Conservation (phyloP, 192 early-diverging fungal genomes). For the Physocladia obscura region DNA sequence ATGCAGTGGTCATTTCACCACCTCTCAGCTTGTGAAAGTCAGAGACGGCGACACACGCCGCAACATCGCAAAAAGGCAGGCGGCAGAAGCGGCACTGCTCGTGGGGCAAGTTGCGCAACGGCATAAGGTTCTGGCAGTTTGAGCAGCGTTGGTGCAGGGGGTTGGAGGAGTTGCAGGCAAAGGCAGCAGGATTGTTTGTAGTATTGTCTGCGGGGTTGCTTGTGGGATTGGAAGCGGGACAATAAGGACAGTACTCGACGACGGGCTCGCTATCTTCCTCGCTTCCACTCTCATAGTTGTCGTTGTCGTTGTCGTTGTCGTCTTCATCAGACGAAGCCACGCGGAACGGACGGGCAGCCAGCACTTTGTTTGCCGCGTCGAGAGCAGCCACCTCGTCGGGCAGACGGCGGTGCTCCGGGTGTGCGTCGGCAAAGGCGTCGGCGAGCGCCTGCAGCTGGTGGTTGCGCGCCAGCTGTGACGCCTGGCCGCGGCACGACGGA, state of each 20-base stretch:
- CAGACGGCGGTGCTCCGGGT: conserved; percentile 21
- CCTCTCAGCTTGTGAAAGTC: conserved; percentile 10
- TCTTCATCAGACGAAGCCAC: not conserved
- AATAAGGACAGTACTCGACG: no score
- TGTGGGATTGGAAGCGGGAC: no score
- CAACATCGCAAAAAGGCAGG: conserved; percentile 2
- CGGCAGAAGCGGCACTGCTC: conserved; percentile 18
- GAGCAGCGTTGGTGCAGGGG: conserved; percentile 15
- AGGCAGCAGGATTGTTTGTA: no score
- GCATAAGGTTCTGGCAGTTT: conserved; percentile 6
- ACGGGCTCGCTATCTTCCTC: conserved; percentile 10
- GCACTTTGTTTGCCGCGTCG: conserved; percentile 4
- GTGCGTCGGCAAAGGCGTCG: not conserved
- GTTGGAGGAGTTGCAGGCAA: not conserved
- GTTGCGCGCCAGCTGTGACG: conserved; percentile 19
- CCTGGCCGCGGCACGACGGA: conserved; percentile 27
- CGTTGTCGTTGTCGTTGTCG: conserved; percentile 24
- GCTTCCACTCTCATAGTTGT: conserved; percentile 25
- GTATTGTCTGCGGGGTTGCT: no score
- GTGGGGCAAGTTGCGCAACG: not conserved
- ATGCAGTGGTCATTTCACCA: not conserved
- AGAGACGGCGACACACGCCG: not conserved
- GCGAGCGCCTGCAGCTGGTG: conserved; percentile 26
- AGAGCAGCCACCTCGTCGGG: conserved; percentile 13
- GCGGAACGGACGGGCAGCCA: not conserved